Conservation (phyloP, 2,329 filamentous ascomycete species). For the Scopulariopsis brevicaulis region DNA sequence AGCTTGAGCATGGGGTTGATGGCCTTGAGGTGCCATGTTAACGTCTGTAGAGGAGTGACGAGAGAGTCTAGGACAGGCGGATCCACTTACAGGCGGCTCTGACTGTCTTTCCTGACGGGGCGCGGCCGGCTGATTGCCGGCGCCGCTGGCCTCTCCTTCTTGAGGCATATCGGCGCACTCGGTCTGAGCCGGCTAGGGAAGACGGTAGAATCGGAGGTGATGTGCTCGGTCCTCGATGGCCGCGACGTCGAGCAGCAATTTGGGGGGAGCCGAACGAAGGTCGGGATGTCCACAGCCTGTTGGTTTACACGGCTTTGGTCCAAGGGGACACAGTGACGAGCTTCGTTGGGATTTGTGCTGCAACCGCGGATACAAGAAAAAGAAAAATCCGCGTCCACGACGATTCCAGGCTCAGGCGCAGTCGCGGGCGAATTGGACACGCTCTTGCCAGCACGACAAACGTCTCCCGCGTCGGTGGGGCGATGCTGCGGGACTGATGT, state of each 20-base stretch:
- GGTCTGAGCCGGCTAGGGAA: neutral
- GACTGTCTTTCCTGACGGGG: neutral
- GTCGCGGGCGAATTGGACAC: too few relatives aligned
- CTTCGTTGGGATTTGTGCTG: too few relatives aligned
- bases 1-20: constrained; percentile 24
- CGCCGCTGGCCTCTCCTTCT: neutral
- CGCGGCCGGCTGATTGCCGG: constrained; percentile 1
- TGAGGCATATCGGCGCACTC: constrained; percentile 2
- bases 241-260: neutral
- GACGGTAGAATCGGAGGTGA: neutral
- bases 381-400: too few relatives aligned
- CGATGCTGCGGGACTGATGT: neutral
- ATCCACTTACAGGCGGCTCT: neutral
- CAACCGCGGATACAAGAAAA: too few relatives aligned
- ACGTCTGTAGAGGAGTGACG: neutral
- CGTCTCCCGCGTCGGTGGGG: neutral
- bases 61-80: neutral
- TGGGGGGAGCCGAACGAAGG: neutral
- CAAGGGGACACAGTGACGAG: too few relatives aligned
- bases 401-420: too few relatives aligned
- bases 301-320: too few relatives aligned
- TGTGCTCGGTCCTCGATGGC: neutral
- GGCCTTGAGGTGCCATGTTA: neutral
- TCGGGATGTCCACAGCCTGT: too few relatives aligned
- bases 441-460: neutral